Evolutionary conservation across 2,329 filamentous ascomycete genomes (phyloP), one percentile per base, ranked within the genome.

Genomic region (Mariannaea elegans): DNA sequence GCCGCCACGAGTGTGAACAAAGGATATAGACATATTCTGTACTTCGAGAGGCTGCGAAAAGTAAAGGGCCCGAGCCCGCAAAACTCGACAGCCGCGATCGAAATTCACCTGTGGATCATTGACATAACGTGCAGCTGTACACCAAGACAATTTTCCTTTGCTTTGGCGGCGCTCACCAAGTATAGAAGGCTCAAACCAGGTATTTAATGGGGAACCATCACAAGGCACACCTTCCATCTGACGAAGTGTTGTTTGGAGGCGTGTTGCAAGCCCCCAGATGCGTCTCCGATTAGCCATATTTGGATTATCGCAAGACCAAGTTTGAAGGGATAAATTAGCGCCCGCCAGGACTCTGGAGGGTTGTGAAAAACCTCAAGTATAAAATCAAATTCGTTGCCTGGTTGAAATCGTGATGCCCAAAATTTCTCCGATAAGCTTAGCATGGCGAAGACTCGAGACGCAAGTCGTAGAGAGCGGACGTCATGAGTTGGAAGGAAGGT

Each of bases 391-490:
- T 67, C 62, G 13, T 41, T 19, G 1, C 29, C 56, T n/a, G 36
- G 9, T 9, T 41, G 21, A 8, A 67, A 65, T 8, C 63, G 46
- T 2, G 65, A 66, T 24, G 18, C 34, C 65, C 62, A 66, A 19
- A 67, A 67, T 7, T 29, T 44, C 9, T 65, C 62, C 1, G 50
- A 34, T 2, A 63, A 9, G 24, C 41, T 29, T 21, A 65, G 18
- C 1, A 13, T 57, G 2, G 58, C 62, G 14, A 67, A 63, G 3
- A 31, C 59, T 13, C 36, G 59, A 1, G 65, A 67, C 1, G 64
- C 48, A 3, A 61, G 62, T 3, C 65, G 56, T 1, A 66, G 24
- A n/a, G 62, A 66, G 3, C 23, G 54, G 1, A 67, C 45, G 34
- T 65, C 23, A 1, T 7, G 41, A 2, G 56, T 44, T 2, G 62